These are phyloP conservation scores for Phyllosticta citrichinensis DNA, from an alignment of 2,329 filamentous ascomycete species.

Conservation along the genomic window DNA sequence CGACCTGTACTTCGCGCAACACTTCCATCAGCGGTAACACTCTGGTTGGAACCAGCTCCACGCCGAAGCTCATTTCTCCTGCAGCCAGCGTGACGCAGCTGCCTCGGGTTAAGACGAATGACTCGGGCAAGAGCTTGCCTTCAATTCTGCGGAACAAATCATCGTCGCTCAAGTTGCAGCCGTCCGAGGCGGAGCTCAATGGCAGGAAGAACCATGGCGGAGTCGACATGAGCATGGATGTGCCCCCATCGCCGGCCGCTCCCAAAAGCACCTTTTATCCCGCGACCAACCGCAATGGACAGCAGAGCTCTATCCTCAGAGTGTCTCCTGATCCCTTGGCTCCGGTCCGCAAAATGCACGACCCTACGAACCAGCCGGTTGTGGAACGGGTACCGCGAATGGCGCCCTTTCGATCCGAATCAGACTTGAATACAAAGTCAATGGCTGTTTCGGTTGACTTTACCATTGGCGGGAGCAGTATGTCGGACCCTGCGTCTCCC, in stretches of 20 bases:
- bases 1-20: constrained; percentile 15
- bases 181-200: constrained; percentile 27
- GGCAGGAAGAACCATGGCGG: constrained; percentile 25
- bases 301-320: not conserved
- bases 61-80: constrained; percentile 22
- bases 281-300: not conserved
- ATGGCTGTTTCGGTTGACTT: constrained; percentile 3
- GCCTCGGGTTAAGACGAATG: constrained; percentile 15
- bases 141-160: constrained; percentile 14
- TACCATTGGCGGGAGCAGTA: constrained; percentile 3
- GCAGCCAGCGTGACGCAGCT: constrained; percentile 25
- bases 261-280: constrained; percentile 9
- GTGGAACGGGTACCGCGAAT: constrained; percentile 5
- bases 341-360: not conserved
- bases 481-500: not conserved
- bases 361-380: constrained; percentile 2
- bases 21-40: constrained; percentile 25
- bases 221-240: constrained; percentile 26
- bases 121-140: constrained; percentile 14
- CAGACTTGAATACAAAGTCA: not conserved
- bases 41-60: constrained; percentile 22
- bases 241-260: constrained; percentile 23
- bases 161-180: constrained; percentile 19
- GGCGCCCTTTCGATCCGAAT: not conserved
- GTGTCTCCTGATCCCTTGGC: constrained; percentile 3